Percentiles rank a stretch among this genome's conserved stretches.
Conservation (phyloP, 768 basidiomycete genomes). For the Lentinus tigrinus region DNA sequence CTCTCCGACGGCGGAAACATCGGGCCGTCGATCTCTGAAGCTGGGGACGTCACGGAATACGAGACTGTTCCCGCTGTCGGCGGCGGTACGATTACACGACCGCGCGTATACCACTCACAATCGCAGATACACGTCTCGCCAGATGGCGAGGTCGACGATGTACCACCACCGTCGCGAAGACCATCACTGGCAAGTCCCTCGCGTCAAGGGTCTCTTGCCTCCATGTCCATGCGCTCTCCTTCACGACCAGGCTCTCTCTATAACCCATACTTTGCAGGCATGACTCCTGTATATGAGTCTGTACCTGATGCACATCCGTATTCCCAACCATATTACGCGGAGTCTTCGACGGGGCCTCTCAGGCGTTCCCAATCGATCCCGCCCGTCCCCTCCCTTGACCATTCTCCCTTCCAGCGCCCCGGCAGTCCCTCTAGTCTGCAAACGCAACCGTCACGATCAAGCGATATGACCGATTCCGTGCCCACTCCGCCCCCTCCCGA, state of each 20-base stretch:
- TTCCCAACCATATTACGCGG: constrained; percentile 9
- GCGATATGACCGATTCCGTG: constrained; percentile 41
- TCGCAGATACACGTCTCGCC: constrained; percentile 60
- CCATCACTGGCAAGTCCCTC: background rate
- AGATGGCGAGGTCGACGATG: constrained; percentile 25
- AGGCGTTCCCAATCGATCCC: constrained; percentile 20
- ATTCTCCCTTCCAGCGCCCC: constrained; percentile 34
- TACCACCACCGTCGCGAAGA: background rate
- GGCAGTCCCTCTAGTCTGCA: constrained; percentile 51
- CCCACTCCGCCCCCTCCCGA: constrained; percentile 45
- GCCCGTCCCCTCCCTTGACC: constrained; percentile 27
- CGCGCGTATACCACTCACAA: constrained; percentile 83
- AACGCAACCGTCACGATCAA: constrained; percentile 50
- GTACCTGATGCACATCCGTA: constrained; percentile 7
- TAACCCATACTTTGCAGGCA: constrained; percentile 24
- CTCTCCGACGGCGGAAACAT: constrained; percentile 42
- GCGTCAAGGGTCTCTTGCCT: constrained; percentile 1
- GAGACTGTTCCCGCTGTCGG: constrained; percentile 92
- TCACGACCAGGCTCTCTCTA: constrained; percentile 18
- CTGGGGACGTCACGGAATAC: constrained; percentile 57
- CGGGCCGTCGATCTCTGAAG: constrained; percentile 39
- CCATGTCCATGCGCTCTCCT: background rate
- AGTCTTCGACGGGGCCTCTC: constrained; percentile 12
- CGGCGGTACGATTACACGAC: constrained; percentile 83
- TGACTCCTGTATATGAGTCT: constrained; percentile 21